Evolutionary conservation across 169 alveolate genomes (phyloP).

Genomic region (Eimeria falciformis): DNA sequence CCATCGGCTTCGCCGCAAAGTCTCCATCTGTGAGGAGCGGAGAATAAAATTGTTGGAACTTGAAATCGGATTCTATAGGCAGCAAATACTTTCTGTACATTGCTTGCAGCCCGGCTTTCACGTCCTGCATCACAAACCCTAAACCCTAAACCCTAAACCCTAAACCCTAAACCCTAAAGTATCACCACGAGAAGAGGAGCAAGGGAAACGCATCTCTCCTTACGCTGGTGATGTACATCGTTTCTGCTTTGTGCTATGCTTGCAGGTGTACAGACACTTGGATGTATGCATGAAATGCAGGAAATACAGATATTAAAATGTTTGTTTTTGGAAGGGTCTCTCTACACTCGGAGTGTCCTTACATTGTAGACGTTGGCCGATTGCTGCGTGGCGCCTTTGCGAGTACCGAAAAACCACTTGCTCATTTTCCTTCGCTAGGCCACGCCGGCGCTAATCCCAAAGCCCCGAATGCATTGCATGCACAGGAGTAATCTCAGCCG

Average conservation of each 20-base stretch:
- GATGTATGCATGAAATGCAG: background rate
- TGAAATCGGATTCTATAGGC: constrained; percentile 82
- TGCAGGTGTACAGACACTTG: constrained; percentile 8
- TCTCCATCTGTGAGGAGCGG: constrained; percentile 84
- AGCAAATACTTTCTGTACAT: constrained; percentile 67
- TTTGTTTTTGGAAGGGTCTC: background rate
- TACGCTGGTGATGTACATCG: too few relatives aligned
- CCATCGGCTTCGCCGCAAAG: constrained; percentile 86
- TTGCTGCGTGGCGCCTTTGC: constrained; percentile 65
- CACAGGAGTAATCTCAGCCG: too few relatives aligned
- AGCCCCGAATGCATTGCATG: too few relatives aligned
- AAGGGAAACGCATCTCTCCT: too few relatives aligned
- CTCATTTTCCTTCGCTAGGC: background rate
- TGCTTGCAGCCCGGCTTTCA: constrained; percentile 59
- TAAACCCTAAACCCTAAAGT: background rate
- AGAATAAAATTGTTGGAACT: constrained; percentile 81
- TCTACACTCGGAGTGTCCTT: background rate
- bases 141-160: background rate
- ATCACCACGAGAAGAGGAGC: too few relatives aligned
- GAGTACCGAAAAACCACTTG: constrained; percentile 58
- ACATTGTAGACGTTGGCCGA: constrained; percentile 55
- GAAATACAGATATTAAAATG: background rate
- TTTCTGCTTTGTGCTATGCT: too few relatives aligned
- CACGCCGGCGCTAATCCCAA: too few relatives aligned
- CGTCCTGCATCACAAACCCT: constrained; percentile 34